Evolutionary conservation across 1,139 yeast genomes (phyloP).

Genomic region (Yamadazyma pseudoaaseri): DNA sequence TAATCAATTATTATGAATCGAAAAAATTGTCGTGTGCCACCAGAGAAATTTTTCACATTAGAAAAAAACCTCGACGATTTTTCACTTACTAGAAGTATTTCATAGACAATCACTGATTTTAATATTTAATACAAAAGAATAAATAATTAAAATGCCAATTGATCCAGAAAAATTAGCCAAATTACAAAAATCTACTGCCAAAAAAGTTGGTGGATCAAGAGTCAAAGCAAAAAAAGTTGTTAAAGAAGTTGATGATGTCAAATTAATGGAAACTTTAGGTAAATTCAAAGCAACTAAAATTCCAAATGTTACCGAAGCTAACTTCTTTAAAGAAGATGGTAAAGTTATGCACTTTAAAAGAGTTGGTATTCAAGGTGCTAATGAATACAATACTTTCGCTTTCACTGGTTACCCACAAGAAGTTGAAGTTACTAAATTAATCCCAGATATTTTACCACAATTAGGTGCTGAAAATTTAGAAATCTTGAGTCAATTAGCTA

Average conservation of each 20-base stretch:
- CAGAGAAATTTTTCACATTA: constrained; percentile 8
- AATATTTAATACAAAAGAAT: too few species aligned
- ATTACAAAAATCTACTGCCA: constrained; percentile 68
- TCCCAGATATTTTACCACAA: constrained; percentile 94
- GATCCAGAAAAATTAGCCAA: constrained; percentile 87
- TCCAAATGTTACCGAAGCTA: constrained; percentile 92
- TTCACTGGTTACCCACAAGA: constrained; percentile 95
- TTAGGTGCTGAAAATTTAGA: constrained; percentile 95
- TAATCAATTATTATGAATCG: not conserved
- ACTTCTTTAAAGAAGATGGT: constrained; percentile 96
- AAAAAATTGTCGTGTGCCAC: constrained; percentile 4
- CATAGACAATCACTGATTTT: too few species aligned
- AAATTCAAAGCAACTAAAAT: constrained; percentile 88
- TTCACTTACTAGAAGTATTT: too few species aligned
- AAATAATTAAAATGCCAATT: constrained; percentile 61
- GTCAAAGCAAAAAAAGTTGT: constrained; percentile 73
- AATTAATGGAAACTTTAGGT: constrained; percentile 85
- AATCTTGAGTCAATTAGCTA: constrained; percentile 86
- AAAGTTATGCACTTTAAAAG: constrained; percentile 93
- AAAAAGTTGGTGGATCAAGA: constrained; percentile 90
- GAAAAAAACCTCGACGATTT: constrained; percentile 22
- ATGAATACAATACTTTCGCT: constrained; percentile 88
- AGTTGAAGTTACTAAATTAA: constrained; percentile 87
- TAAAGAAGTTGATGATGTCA: constrained; percentile 81
- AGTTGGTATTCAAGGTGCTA: constrained; percentile 92